Base-by-base conservation (phyloP, 805 yeast genomes). In the Saccharomycodes ludwigii region DNA sequence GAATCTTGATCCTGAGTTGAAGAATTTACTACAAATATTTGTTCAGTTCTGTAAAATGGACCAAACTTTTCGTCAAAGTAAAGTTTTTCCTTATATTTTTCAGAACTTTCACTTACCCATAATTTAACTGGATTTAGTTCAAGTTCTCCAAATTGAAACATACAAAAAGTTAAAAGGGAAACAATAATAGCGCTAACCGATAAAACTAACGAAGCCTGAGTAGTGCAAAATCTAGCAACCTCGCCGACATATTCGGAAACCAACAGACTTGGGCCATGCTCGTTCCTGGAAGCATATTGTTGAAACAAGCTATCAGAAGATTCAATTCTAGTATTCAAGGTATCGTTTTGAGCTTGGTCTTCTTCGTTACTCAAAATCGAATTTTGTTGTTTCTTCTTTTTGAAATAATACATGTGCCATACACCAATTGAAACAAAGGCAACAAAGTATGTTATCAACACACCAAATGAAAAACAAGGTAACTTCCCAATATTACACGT, bases 21-120 rank as follows among this genome's bases (percentile, higher is more conserved):
- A 20, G 67, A 65, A 42, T 76, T 76, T 3, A 76, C 71, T 5
- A 88, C 60, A 40, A 82, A 81, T 0, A 83, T 58, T 54, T 88
- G 97, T 46, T 84, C 88, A 4, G 83, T 72, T 43, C 96, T 65
- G 58, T 79, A 91, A 61, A 91, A 88, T 23, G 93, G 94, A 1
- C 96, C 95, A 54, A 88, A 88, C 38, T 73, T 71, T 14, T 67
- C 65, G 50, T 91, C 95, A 49, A 73, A 88, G 42, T 62, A 74
- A 33, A 63, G 58, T 44, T 76, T 75, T 44, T 88, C 77, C 25
- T 67, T 58, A 33, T 65, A 76, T 9, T 85, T 84, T 3, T 70
- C 73, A 7, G 91, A 79, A 14, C 59, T 47, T 3, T 86, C 75
- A 41, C 91, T 77, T 0, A 91, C 97, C 98, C 98, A 88, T 19